Evolutionary conservation across 345 rosid species (phyloP), one percentile per base, ranked within the genome.

Genomic region (Gynandropsis gynandra): DNA sequence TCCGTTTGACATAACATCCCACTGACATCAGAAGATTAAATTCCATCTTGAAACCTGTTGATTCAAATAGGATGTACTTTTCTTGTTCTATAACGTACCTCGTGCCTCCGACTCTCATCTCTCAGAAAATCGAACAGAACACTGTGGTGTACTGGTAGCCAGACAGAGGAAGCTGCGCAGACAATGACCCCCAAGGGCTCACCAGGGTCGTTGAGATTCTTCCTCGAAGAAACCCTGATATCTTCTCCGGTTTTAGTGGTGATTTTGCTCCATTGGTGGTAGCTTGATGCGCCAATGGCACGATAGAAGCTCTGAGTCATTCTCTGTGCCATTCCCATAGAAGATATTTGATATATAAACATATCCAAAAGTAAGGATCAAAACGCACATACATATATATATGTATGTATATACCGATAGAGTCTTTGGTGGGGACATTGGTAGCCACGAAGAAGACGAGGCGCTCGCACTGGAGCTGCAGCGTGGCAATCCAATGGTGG

Each of bases 371-470:
- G n/a, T n/a, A n/a, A n/a, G n/a, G n/a, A n/a, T n/a, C n/a, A n/a
- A n/a, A n/a, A n/a, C n/a, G n/a, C n/a, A n/a, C n/a, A n/a, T n/a
- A n/a, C n/a, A n/a, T n/a, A n/a, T n/a, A n/a, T n/a, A n/a, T n/a
- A n/a, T n/a, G n/a, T n/a, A n/a, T n/a, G n/a, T n/a, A n/a, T n/a
- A n/a, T n/a, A n/a, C n/a, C n/a, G n/a, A n/a, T n/a, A n/a, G n/a
- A n/a, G n/a, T 93, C 99, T 66, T 93, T 93, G 37, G 95, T 85
- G 10, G 99, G 99, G 61, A 93, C 97, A 62, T 93, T 88, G 55
- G 95, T 93, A 27, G 99, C 99, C 99, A 93, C 83, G 82, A 79
- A 88, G 82, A 93, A 93, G 12, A 88, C 97, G 4, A 81, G 83
- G 59, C 89, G 77, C 55, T 93, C 99, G 18, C 98, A 92, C 40